These are phyloP conservation scores for Mycena sanguinolenta DNA, from an alignment of 768 basidiomycete species.

Conservation along the genomic window DNA sequence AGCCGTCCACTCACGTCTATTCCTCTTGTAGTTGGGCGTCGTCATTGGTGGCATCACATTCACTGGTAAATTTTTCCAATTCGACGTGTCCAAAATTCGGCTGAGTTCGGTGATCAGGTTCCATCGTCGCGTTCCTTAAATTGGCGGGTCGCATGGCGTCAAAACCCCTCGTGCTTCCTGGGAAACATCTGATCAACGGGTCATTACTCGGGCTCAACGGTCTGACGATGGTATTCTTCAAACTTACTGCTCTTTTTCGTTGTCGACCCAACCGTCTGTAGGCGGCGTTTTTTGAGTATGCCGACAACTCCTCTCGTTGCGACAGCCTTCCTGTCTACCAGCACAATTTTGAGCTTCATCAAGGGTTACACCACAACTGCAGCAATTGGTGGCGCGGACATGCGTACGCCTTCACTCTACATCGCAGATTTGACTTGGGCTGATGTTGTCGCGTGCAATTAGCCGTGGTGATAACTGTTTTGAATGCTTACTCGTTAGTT, in stretches of 20 bases:
- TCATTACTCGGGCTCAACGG: constrained; percentile 80
- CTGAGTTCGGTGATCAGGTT: constrained; percentile 50
- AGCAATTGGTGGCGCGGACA: constrained; percentile 94
- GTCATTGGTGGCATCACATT: constrained; percentile 83
- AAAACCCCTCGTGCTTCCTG: constrained; percentile 78
- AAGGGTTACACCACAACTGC: constrained; percentile 91
- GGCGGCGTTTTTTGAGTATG: constrained; percentile 78
- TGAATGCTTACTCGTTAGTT: constrained; percentile 86
- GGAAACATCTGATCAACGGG: constrained; percentile 81
- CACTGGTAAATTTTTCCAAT: constrained; percentile 57
- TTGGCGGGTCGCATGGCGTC: constrained; percentile 87
- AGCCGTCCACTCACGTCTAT: not conserved
- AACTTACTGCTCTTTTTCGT: not conserved
- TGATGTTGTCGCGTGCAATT: constrained; percentile 19
- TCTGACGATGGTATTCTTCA: constrained; percentile 63
- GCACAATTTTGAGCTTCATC: constrained; percentile 82
- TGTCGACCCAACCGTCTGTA: not conserved
- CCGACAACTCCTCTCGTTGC: constrained; percentile 81
- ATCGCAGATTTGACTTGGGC: constrained; percentile 17
- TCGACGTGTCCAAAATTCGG: not conserved
- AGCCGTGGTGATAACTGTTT: constrained; percentile 92
- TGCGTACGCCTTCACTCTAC: constrained; percentile 70
- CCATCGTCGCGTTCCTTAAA: constrained; percentile 91
- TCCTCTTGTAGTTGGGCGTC: constrained; percentile 28
- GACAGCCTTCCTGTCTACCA: constrained; percentile 82